These are phyloP conservation scores for Suillus alpinus DNA, from an alignment of 768 basidiomycete genomes.

Conservation along the genomic window DNA sequence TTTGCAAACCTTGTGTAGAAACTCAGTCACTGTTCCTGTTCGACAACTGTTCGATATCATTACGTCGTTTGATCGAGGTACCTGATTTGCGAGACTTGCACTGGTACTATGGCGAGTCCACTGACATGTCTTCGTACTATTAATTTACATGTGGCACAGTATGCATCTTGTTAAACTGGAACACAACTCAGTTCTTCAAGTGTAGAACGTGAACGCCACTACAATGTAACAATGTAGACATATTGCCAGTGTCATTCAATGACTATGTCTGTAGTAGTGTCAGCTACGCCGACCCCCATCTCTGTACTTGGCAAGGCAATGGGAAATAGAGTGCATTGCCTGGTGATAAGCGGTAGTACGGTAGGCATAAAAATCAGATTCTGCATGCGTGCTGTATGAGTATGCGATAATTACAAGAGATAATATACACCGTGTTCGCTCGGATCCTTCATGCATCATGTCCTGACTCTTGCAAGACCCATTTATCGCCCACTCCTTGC, in stretches of 20 bases:
- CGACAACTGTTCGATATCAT: no score
- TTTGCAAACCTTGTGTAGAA: background rate
- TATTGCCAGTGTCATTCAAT: no score
- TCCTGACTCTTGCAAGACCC: constrained; percentile 55
- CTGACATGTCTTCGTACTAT: background rate
- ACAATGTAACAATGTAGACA: no score
- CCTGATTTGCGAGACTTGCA: no score
- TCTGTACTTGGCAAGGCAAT: background rate
- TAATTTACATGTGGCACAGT: background rate
- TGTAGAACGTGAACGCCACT: background rate
- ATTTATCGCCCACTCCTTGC: constrained; percentile 69
- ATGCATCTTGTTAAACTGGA: background rate
- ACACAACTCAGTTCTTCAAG: background rate
- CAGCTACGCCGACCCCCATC: background rate
- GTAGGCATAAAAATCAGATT: background rate
- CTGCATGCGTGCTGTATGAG: background rate
- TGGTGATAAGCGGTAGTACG: background rate
- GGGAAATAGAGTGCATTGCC: background rate
- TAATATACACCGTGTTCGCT: constrained; percentile 18
- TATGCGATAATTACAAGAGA: constrained; percentile 2
- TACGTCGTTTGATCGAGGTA: no score
- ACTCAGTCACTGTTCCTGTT: no score
- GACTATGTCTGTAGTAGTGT: background rate
- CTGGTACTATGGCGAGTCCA: no score
- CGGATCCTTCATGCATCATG: constrained; percentile 12